A percentile compares a stretch with the other conserved stretches of the same genome.
These are phyloP conservation scores for Fusarium redolens DNA, from an alignment of 2,329 filamentous ascomycete genomes.

Conservation along the genomic window DNA sequence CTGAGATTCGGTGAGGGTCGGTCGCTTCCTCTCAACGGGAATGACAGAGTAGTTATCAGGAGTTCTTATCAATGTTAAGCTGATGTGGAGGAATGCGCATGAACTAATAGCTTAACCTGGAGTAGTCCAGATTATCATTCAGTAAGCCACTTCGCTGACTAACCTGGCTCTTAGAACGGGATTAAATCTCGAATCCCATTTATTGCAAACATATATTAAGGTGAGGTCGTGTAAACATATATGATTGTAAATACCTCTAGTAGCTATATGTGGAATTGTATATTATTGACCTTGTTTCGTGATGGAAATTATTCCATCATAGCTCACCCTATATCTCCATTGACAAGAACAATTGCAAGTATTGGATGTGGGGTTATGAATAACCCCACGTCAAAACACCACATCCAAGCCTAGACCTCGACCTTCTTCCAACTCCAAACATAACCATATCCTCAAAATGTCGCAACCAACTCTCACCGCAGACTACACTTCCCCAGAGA, in stretches of 20 bases:
- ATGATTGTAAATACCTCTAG: neutral
- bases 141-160: constrained; percentile 18
- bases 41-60: neutral
- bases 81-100: neutral
- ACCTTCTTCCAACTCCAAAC: neutral
- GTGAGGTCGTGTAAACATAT: neutral
- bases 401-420: constrained; percentile 3
- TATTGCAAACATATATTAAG: neutral
- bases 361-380: constrained; percentile 22
- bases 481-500: constrained; percentile 65
- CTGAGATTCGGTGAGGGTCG: neutral
- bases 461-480: constrained; percentile 50
- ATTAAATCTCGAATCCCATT: neutral
- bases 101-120: neutral
- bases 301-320: neutral
- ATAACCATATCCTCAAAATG: constrained; percentile 5
- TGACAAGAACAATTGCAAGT: neutral
- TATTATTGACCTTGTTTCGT: neutral
- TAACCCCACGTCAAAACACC: constrained; percentile 38
- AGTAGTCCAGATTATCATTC: neutral
- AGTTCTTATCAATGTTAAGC: constrained; percentile 20
- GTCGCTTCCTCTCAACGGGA: neutral
- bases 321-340: constrained; percentile 4
- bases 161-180: neutral
- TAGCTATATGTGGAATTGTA: neutral